phyloP scores from a whole-genome alignment of 768 basidiomycete genomes.

The Trametes sanguinea region DNA sequence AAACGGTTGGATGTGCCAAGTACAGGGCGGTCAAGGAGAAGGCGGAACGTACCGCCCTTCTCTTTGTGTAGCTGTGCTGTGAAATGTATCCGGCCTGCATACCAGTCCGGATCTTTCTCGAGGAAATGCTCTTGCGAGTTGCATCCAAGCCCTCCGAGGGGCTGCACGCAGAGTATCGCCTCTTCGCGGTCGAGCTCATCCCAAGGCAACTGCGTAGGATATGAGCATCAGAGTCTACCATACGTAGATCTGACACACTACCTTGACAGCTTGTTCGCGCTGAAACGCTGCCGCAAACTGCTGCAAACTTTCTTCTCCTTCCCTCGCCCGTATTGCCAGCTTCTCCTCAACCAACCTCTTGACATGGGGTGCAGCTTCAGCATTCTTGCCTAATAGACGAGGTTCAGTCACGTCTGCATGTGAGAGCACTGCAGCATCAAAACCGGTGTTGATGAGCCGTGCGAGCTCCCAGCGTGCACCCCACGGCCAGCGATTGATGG shows the following conservation, averaged over 20 bases:
- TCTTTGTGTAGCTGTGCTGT: slow-evolving; percentile 37
- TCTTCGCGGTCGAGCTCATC: slow-evolving; percentile 61
- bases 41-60: slow-evolving; percentile 31
- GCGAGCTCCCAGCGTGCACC: slow-evolving; percentile 59
- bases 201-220: slow-evolving; percentile 55
- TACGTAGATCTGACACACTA: background rate
- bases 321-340: background rate
- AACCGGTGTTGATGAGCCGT: slow-evolving; percentile 39
- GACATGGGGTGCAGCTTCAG: slow-evolving; percentile 13
- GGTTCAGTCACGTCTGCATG: slow-evolving; percentile 30
- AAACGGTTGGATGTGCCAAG: slow-evolving; percentile 60
- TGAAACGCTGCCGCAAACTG: slow-evolving; percentile 15
- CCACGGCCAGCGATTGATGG: slow-evolving; percentile 22
- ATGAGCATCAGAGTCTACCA: background rate
- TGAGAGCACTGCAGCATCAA: slow-evolving; percentile 32
- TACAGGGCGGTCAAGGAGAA: slow-evolving; percentile 50
- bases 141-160: slow-evolving; percentile 46
- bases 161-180: slow-evolving; percentile 35
- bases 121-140: slow-evolving; percentile 23
- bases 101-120: slow-evolving; percentile 45
- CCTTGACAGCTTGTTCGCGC: slow-evolving; percentile 25
- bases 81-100: slow-evolving; percentile 64
- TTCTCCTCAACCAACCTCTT: slow-evolving; percentile 3
- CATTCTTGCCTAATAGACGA: slow-evolving; percentile 32
- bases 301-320: background rate